Conservation (phyloP, 2,329 filamentous ascomycete genomes). For the Leptosphaerulina australis region DNA sequence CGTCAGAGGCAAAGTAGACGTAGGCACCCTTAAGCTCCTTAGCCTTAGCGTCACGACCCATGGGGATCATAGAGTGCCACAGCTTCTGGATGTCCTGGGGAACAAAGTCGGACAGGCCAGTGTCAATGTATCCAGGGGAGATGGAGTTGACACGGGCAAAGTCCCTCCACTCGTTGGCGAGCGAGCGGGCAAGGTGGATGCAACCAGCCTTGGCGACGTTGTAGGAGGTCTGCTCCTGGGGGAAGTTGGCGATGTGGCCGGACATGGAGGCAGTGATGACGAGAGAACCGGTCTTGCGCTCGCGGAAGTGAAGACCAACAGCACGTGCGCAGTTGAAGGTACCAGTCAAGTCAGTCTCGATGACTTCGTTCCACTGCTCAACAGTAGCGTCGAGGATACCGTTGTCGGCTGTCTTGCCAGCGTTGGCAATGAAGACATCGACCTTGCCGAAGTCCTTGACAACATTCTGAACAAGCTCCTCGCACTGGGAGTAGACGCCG, state of each 20-base stretch:
- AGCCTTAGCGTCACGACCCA: slow-evolving; percentile 75
- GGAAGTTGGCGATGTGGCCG: slow-evolving; percentile 83
- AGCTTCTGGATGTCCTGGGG: slow-evolving; percentile 71
- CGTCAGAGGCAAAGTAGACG: slow-evolving; percentile 80
- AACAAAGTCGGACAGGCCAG: slow-evolving; percentile 69
- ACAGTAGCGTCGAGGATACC: slow-evolving; percentile 73
- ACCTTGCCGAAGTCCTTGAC: slow-evolving; percentile 73
- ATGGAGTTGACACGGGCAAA: slow-evolving; percentile 72
- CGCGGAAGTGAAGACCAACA: slow-evolving; percentile 78
- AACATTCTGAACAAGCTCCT: slow-evolving; percentile 64
- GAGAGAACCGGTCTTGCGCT: slow-evolving; percentile 67
- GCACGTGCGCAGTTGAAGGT: slow-evolving; percentile 87
- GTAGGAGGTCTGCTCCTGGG: slow-evolving; percentile 64
- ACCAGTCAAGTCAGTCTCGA: slow-evolving; percentile 86
- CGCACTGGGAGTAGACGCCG: slow-evolving; percentile 61
- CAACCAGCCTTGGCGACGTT: slow-evolving; percentile 66
- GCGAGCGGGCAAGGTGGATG: slow-evolving; percentile 67
- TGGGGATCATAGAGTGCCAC: slow-evolving; percentile 80
- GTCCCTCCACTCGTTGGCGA: slow-evolving; percentile 73
- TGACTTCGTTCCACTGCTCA: slow-evolving; percentile 75
- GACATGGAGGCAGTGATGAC: slow-evolving; percentile 77
- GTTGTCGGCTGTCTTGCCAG: slow-evolving; percentile 71
- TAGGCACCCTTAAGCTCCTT: slow-evolving; percentile 84
- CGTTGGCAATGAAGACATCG: slow-evolving; percentile 72
- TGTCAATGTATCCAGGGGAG: slow-evolving; percentile 72